Conservation (phyloP, 2,329 filamentous ascomycete species). For the Emmonsiellopsis sp. region DNA sequence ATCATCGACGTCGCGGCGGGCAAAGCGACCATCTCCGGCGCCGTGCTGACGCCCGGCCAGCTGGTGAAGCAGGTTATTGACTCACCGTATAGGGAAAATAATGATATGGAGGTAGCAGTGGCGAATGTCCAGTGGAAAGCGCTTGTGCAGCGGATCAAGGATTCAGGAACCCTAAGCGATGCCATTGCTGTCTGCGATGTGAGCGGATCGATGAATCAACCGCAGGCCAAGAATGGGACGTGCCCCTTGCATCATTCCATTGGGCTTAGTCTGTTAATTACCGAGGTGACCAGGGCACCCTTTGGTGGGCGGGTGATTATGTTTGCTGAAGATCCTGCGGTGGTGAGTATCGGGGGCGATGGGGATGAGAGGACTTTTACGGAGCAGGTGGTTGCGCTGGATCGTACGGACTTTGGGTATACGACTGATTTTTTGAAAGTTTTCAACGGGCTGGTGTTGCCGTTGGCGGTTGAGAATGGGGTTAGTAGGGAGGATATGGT, state of each 20-base stretch:
- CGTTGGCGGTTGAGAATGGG: conserved; percentile 43
- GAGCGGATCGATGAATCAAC: conserved; percentile 39
- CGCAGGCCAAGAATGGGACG: conserved; percentile 38
- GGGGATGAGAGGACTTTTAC: conserved; percentile 22
- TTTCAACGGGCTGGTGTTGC: conserved; percentile 47
- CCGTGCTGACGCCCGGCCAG: conserved; percentile 45
- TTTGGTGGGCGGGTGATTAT: conserved; percentile 50
- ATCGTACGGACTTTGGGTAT: conserved; percentile 27
- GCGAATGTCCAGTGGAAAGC: conserved; percentile 41
- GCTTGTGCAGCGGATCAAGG: conserved; percentile 49
- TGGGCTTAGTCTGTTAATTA: conserved; percentile 48
- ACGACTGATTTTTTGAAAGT: conserved; percentile 48
- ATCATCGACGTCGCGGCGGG: conserved; percentile 41
- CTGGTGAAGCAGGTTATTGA: conserved; percentile 39
- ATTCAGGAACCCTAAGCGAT: conserved; percentile 45
- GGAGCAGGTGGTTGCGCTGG: conserved; percentile 34
- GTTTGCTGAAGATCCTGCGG: conserved; percentile 36
- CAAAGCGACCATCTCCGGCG: conserved; percentile 46
- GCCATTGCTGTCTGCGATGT: conserved; percentile 52
- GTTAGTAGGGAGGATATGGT: conserved; percentile 51
- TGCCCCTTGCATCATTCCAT: conserved; percentile 46
- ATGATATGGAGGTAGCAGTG: not conserved
- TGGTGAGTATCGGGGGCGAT: conserved; percentile 35
- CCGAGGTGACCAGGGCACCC: conserved; percentile 44
- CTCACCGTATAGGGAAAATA: conserved; percentile 19